Percentiles rank a stretch among this genome's conserved stretches.
These are phyloP conservation scores for Cryptococcus hybrid DNA, from an alignment of 1,284 basidiomycete species.

Conservation along the genomic window DNA sequence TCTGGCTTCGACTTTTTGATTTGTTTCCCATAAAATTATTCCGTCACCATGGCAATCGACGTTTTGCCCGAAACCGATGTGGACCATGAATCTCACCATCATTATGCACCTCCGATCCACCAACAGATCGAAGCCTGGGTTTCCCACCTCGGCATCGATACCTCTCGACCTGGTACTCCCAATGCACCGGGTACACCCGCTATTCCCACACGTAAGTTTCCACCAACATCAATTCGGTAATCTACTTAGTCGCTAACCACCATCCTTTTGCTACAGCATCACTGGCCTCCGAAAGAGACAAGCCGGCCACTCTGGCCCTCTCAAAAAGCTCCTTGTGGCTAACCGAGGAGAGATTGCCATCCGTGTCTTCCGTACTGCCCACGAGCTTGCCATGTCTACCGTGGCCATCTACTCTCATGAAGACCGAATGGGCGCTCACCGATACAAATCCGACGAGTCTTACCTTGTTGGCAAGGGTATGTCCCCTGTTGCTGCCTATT, in stretches of 20 bases:
- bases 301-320: conserved; percentile 82
- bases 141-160: conserved; percentile 37
- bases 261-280: conserved; percentile 62
- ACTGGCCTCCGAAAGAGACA: conserved; percentile 87
- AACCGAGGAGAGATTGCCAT: conserved; percentile 99
- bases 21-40: neutral
- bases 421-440: conserved; percentile 94
- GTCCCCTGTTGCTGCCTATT: conserved; percentile 93
- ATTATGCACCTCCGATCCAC: conserved; percentile 8
- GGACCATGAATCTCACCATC: neutral
- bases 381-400: conserved; percentile 98
- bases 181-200: conserved; percentile 19
- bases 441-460: conserved; percentile 99
- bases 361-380: conserved; percentile 96
- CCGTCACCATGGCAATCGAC: conserved; percentile 8
- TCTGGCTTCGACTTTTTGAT: too few relatives aligned
- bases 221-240: neutral
- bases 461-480: conserved; percentile 97
- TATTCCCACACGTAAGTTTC: conserved; percentile 35
- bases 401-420: conserved; percentile 98
- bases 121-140: conserved; percentile 46
- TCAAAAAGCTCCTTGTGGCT: conserved; percentile 92
- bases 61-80: conserved; percentile 10
- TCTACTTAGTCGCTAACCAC: too few relatives aligned
- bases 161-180: conserved; percentile 31